Conservation (phyloP, 805 yeast species). For the Sporopachydermia quercuum region DNA sequence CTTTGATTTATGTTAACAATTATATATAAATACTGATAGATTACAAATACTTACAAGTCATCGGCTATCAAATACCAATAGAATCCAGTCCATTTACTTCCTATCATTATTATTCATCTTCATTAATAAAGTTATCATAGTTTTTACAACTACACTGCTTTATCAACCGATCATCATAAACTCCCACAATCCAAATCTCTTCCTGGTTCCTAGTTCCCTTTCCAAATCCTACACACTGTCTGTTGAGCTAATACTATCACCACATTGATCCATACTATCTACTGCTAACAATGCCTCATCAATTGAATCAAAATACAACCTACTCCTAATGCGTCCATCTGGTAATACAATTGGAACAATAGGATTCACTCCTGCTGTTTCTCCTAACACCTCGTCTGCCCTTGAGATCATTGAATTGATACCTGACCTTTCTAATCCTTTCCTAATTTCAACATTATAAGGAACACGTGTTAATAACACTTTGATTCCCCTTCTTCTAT, state of each 20-base stretch:
- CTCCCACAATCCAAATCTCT: too few species aligned
- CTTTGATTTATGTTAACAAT: too few species aligned
- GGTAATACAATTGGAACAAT: slow-evolving; percentile 8
- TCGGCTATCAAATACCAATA: too few species aligned
- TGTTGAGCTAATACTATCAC: neutral
- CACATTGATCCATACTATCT: slow-evolving; percentile 18
- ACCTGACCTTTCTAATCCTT: slow-evolving; percentile 40
- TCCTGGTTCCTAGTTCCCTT: too few species aligned
- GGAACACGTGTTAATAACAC: slow-evolving; percentile 53
- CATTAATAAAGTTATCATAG: too few species aligned
- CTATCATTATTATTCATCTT: too few species aligned
- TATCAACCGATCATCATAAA: too few species aligned
- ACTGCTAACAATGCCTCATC: slow-evolving; percentile 40
- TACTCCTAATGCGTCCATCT: slow-evolving; percentile 19
- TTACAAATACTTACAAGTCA: too few species aligned
- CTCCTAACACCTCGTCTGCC: neutral
- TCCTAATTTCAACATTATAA: slow-evolving; percentile 27
- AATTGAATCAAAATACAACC: slow-evolving; percentile 34
- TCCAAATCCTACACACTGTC: too few species aligned
- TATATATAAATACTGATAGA: too few species aligned
- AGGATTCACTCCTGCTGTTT: neutral
- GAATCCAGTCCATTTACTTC: too few species aligned
- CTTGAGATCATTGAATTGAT: slow-evolving; percentile 24
- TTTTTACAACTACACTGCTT: too few species aligned
- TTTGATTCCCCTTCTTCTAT: slow-evolving; percentile 35